Evolutionary conservation across 1,284 basidiomycete genomes (phyloP).

Genomic region (Apiotrichum veenhuisii): DNA sequence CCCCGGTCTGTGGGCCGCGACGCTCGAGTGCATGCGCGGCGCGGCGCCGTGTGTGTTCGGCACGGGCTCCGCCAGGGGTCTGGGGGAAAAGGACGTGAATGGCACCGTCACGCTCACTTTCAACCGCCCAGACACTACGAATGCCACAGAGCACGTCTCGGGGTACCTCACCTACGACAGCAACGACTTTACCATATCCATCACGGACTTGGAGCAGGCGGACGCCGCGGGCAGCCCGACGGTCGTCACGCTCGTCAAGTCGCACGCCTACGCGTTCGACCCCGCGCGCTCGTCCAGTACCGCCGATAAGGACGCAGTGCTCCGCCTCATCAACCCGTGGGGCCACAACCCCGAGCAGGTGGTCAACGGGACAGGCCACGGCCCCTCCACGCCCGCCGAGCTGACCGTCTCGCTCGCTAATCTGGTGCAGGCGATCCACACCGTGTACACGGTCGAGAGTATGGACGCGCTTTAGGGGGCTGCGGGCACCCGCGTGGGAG

Average conservation of each 20-base stretch:
- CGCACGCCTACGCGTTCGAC: conserved; percentile 18
- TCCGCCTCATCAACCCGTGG: conserved; percentile 18
- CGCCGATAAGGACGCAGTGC: background rate
- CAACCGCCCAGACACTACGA: background rate
- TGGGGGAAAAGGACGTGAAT: conserved; percentile 1
- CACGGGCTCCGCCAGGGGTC: background rate
- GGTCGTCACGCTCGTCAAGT: background rate
- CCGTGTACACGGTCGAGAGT: conserved; percentile 13
- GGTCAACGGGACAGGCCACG: background rate
- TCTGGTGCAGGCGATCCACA: conserved; percentile 4
- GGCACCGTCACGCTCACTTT: background rate
- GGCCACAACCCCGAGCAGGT: conserved; percentile 12
- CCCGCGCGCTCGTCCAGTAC: background rate
- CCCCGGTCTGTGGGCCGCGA: background rate
- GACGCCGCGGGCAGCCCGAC: background rate
- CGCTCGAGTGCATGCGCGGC: conserved; percentile 4
- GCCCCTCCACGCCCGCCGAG: conserved; percentile 2
- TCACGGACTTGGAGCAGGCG: conserved; percentile 6
- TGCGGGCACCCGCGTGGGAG: too few relatives aligned
- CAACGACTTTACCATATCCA: conserved; percentile 1
- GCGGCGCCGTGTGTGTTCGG: conserved; percentile 7
- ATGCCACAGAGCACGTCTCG: background rate
- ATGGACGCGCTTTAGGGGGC: conserved; percentile 11
- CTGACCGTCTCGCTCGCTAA: conserved; percentile 11
- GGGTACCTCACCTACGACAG: conserved; percentile 2